A percentile compares a stretch with the other conserved stretches of the same genome.
Evolutionary conservation across 2,329 filamentous ascomycete genomes (phyloP).

Genomic region (Colletotrichum zoysiae): DNA sequence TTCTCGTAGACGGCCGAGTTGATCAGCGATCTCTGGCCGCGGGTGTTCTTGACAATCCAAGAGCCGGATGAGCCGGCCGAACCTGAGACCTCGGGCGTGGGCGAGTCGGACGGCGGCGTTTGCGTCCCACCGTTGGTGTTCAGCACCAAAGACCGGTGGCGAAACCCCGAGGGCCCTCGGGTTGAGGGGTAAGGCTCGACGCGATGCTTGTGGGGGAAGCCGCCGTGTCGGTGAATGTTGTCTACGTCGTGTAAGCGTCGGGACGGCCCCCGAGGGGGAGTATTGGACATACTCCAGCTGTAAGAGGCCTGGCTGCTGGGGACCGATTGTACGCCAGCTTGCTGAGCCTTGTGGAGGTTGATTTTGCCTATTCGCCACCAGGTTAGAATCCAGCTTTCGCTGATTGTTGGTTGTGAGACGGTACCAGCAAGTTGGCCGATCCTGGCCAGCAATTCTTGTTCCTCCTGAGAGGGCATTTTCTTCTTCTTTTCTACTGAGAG

Average conservation of each 20-base stretch:
- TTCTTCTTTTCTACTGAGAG: too few species aligned
- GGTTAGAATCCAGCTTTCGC: conserved; percentile 28
- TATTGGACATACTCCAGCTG: conserved; percentile 51
- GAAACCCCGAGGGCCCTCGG: conserved; percentile 30
- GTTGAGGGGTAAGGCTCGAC: conserved; percentile 51
- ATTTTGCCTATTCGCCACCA: conserved; percentile 73
- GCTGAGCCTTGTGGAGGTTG: conserved; percentile 80
- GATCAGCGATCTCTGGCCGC: conserved; percentile 85
- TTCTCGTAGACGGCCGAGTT: conserved; percentile 84
- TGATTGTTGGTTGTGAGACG: conserved; percentile 30
- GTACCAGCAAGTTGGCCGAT: conserved; percentile 66
- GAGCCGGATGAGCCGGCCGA: conserved; percentile 55
- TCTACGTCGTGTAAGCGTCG: conserved; percentile 44
- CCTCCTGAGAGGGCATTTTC: conserved; percentile 56
- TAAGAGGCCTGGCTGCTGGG: conserved; percentile 47
- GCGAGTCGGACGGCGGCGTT: conserved; percentile 45
- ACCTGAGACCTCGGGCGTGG: conserved; percentile 45
- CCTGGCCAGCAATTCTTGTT: conserved; percentile 65
- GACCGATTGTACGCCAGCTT: conserved; percentile 56
- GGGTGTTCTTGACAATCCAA: conserved; percentile 77
- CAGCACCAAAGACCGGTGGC: conserved; percentile 72
- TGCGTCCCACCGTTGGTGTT: conserved; percentile 63
- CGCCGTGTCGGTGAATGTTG: conserved; percentile 50
- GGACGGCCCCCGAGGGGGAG: not conserved
- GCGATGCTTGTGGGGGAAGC: conserved; percentile 44